These are phyloP conservation scores for Aspergillus heteromorphus DNA, from an alignment of 495 filamentous ascomycete species.

Conservation along the genomic window DNA sequence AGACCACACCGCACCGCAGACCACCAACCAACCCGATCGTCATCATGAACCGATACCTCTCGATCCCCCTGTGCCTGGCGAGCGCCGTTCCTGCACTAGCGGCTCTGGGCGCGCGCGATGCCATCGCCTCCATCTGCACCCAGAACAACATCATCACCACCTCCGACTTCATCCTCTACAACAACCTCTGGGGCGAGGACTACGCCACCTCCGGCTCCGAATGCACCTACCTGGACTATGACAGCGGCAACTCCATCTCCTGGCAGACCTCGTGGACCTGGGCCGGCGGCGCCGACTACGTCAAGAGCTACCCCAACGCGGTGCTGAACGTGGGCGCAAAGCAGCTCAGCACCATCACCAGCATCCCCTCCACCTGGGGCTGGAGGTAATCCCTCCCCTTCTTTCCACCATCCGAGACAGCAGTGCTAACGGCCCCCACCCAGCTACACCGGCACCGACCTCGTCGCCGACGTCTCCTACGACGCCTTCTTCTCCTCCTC, in stretches of 20 bases:
- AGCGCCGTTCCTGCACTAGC: neutral
- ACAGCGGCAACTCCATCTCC: neutral
- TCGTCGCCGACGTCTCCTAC: neutral
- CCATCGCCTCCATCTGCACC: neutral
- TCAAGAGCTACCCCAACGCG: conserved; percentile 1
- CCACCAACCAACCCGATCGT: no score
- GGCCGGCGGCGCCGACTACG: neutral
- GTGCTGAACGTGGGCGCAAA: conserved; percentile 1
- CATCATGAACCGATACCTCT: neutral
- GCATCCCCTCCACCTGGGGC: neutral
- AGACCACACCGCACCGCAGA: neutral
- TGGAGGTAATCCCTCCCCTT: neutral
- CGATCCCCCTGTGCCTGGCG: neutral
- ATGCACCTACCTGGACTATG: conserved; percentile 1
- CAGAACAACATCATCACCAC: conserved; percentile 4
- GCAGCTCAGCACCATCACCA: neutral
- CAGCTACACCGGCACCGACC: neutral
- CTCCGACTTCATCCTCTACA: conserved; percentile 2
- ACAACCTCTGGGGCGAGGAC: conserved; percentile 2
- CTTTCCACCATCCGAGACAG: neutral
- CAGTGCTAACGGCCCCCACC: neutral
- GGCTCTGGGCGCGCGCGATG: neutral
- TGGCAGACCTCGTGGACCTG: conserved; percentile 4
- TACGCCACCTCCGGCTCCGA: neutral
- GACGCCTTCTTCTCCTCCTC: neutral